phyloP scores from a whole-genome alignment of 257 asterid species.

The Plantago ovata region DNA sequence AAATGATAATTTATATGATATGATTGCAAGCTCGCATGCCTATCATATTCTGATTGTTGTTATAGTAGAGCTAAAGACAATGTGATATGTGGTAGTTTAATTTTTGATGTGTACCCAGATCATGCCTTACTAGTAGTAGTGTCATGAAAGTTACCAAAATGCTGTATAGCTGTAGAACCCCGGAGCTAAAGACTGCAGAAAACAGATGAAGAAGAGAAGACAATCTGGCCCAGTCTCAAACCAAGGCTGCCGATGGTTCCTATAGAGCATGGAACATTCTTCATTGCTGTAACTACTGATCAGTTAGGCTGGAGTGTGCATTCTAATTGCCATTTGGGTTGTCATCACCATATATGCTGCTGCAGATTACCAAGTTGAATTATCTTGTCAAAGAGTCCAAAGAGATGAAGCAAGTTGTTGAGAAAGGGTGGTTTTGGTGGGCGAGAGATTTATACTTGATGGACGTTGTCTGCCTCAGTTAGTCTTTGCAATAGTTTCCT shows the following conservation, averaged over 20 bases:
- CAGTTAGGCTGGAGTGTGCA: background rate
- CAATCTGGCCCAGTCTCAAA: constrained; percentile 59
- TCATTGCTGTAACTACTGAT: constrained; percentile 27
- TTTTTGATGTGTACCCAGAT: background rate
- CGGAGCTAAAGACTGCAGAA: constrained; percentile 61
- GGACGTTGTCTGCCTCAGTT: too few relatives aligned
- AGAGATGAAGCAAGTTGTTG: background rate
- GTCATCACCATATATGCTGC: background rate
- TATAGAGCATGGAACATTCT: constrained; percentile 49
- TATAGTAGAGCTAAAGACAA: background rate
- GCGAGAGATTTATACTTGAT: too few relatives aligned
- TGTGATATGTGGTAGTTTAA: background rate
- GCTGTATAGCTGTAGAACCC: constrained; percentile 76
- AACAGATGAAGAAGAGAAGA: constrained; percentile 59
- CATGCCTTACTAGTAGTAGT: background rate
- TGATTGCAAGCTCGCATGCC: background rate
- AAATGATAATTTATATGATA: background rate
- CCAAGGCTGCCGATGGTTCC: constrained; percentile 59
- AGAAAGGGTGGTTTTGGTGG: too few relatives aligned
- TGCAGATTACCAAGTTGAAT: background rate
- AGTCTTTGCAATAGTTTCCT: too few relatives aligned
- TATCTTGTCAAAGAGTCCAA: background rate
- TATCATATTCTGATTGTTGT: background rate
- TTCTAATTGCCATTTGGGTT: background rate
- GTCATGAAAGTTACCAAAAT: constrained; percentile 47